These are phyloP conservation scores for Hamigera avellanea DNA, from an alignment of 495 filamentous ascomycete genomes.

Conservation along the genomic window DNA sequence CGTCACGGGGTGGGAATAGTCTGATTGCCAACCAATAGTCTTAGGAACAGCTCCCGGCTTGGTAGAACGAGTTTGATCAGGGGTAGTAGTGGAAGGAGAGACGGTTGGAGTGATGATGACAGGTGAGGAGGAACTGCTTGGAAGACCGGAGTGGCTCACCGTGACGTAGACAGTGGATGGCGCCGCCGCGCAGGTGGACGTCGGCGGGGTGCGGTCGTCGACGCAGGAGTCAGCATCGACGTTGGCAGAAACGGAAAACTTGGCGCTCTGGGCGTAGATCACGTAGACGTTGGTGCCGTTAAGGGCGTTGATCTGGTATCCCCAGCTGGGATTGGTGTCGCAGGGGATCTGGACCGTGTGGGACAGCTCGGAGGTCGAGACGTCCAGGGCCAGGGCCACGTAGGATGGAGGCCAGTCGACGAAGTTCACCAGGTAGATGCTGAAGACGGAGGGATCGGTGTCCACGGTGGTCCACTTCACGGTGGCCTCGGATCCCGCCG, in stretches of 20 bases:
- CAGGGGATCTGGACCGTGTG: conserved; percentile 29
- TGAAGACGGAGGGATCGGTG: conserved; percentile 31
- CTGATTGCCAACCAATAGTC: conserved; percentile 17
- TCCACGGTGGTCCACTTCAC: conserved; percentile 33
- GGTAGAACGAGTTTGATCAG: conserved; percentile 5
- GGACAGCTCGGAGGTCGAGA: conserved; percentile 18
- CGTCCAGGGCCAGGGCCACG: conserved; percentile 22
- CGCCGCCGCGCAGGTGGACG: conserved; percentile 6
- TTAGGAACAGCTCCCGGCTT: conserved; percentile 16
- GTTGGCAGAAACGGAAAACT: conserved; percentile 21
- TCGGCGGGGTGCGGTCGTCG: conserved; percentile 1
- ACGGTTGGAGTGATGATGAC: background rate
- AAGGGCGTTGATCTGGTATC: conserved; percentile 37
- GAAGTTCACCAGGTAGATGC: conserved; percentile 38
- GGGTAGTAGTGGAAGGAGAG: background rate
- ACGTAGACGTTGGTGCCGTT: conserved; percentile 39
- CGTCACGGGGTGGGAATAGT: conserved; percentile 17
- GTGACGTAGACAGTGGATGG: conserved; percentile 15
- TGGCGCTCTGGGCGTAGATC: conserved; percentile 33
- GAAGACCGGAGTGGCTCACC: conserved; percentile 12
- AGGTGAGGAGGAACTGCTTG: background rate
- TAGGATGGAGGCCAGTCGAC: conserved; percentile 35
- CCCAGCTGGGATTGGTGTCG: conserved; percentile 24
- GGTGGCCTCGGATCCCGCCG: conserved; percentile 20
- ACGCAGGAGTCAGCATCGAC: conserved; percentile 7